Conservation (phyloP, 2,329 filamentous ascomycete species). For the Apiospora sp. region DNA sequence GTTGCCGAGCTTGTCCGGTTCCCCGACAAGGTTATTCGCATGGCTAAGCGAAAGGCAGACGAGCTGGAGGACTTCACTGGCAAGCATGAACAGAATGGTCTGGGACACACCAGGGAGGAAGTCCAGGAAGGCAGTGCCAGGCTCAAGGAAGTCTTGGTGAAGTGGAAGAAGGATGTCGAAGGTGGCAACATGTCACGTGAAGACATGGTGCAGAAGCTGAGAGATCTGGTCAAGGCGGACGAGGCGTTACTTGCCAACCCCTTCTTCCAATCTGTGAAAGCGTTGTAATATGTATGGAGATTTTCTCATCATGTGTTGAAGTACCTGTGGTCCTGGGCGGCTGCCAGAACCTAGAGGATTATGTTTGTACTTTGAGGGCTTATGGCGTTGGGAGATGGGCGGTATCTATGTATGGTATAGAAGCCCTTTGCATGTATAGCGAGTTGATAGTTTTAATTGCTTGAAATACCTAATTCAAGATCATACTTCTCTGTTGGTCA, state of each 20-base stretch:
- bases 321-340: background rate
- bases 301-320: background rate
- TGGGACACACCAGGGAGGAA: constrained; percentile 79
- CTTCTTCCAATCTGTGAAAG: constrained; percentile 74
- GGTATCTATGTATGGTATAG: constrained; percentile 1
- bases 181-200: constrained; percentile 69
- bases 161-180: constrained; percentile 83
- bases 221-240: constrained; percentile 79
- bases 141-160: constrained; percentile 81
- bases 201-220: constrained; percentile 81
- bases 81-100: constrained; percentile 70
- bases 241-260: constrained; percentile 69
- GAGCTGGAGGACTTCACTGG: constrained; percentile 95
- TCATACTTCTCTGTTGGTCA: no score
- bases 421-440: constrained; percentile 11
- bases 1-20: constrained; percentile 97
- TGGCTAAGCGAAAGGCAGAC: constrained; percentile 99
- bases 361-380: background rate
- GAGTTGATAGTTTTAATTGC: background rate
- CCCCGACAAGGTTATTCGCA: constrained; percentile 95
- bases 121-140: constrained; percentile 87
- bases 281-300: constrained; percentile 47
- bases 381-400: background rate
- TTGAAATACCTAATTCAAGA: background rate
- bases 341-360: background rate